A percentile compares a stretch with the other conserved stretches of the same genome.
These are phyloP conservation scores for Phyllosticta paracitricarpa DNA, from an alignment of 2,329 filamentous ascomycete genomes.

Conservation along the genomic window DNA sequence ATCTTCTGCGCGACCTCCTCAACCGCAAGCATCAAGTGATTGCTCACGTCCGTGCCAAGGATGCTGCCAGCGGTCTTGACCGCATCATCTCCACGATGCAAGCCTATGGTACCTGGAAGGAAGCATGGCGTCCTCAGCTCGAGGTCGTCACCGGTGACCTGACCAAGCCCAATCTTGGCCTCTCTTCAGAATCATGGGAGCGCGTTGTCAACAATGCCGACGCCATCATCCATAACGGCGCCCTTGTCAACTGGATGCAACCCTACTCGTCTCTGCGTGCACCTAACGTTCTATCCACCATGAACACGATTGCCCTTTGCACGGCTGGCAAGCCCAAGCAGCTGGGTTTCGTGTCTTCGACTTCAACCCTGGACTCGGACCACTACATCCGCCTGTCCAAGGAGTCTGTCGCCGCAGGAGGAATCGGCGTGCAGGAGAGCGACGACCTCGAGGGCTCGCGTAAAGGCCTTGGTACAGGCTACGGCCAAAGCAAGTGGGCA, in stretches of 20 bases:
- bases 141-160: conserved; percentile 65
- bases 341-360: conserved; percentile 75
- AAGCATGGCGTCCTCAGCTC: conserved; percentile 56
- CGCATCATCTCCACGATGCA: conserved; percentile 58
- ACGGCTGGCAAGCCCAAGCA: conserved; percentile 67
- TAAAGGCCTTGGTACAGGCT: conserved; percentile 71
- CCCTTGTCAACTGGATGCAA: conserved; percentile 41
- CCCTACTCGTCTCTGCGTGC: conserved; percentile 62
- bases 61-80: conserved; percentile 47
- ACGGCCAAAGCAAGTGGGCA: conserved; percentile 87
- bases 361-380: conserved; percentile 70
- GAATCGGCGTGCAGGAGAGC: conserved; percentile 57
- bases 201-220: conserved; percentile 57
- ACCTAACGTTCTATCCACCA: conserved; percentile 71
- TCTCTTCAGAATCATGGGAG: conserved; percentile 58
- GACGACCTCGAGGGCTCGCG: conserved; percentile 72
- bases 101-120: conserved; percentile 72
- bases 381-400: conserved; percentile 69
- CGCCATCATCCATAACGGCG: conserved; percentile 67
- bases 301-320: conserved; percentile 68
- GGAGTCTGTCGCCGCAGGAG: conserved; percentile 49
- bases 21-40: conserved; percentile 56
- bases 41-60: conserved; percentile 64
- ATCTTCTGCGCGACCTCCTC: conserved; percentile 66
- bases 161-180: conserved; percentile 59